Percentiles rank a stretch among this genome's conserved stretches.
These are phyloP conservation scores for Conringia planisiliqua DNA, from an alignment of 345 rosid species.

Conservation along the genomic window DNA sequence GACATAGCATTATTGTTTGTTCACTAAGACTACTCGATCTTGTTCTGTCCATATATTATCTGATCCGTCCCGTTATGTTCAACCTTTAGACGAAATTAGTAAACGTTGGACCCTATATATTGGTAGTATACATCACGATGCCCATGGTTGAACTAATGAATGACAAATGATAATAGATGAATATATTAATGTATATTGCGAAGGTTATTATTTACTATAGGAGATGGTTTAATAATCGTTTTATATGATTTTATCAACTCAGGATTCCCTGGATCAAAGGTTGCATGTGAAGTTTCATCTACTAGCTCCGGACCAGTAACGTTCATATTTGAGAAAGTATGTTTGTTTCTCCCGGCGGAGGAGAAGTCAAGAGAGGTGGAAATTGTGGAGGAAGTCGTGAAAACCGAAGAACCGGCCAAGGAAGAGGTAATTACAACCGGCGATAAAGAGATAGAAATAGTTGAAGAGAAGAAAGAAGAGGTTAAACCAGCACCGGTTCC, in stretches of 20 bases:
- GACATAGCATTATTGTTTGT: not conserved
- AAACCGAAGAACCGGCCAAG: slow-evolving; percentile 19
- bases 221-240: not conserved
- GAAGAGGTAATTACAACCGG: slow-evolving; percentile 13
- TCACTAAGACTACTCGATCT: not conserved
- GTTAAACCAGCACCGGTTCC: slow-evolving; percentile 9
- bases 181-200: not conserved
- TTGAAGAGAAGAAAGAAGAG: slow-evolving; percentile 46
- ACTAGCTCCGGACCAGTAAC: not conserved
- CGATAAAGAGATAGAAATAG: slow-evolving; percentile 41
- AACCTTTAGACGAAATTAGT: not conserved
- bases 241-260: not conserved
- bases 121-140: not conserved
- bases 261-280: slow-evolving; percentile 9
- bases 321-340: slow-evolving; percentile 15
- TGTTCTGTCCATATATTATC: not conserved
- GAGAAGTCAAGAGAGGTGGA: slow-evolving; percentile 40
- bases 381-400: slow-evolving; percentile 27
- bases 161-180: not conserved
- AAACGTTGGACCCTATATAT: not conserved
- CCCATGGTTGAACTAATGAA: not conserved
- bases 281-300: not conserved
- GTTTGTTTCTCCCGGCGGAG: slow-evolving; percentile 23
- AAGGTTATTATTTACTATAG: not conserved
- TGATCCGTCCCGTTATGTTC: not conserved